Conservation (phyloP, 768 basidiomycete genomes). For the Tephrocybe sp. region DNA sequence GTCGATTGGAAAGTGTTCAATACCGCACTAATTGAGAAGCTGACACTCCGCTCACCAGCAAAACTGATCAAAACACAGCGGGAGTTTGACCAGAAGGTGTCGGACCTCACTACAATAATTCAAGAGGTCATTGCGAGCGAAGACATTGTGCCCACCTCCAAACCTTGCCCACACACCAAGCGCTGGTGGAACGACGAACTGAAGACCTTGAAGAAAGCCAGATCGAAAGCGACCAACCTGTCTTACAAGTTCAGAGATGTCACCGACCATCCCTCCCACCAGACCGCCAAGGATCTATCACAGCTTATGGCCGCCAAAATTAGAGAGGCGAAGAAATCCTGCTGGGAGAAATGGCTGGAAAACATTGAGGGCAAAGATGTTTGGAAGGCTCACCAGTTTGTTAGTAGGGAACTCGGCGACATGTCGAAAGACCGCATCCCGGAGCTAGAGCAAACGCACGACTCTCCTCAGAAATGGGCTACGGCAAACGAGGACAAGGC, state of each 20-base stretch:
- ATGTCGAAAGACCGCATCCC: not conserved
- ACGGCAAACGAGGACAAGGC: constrained; percentile 3
- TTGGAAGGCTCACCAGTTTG: constrained; percentile 6
- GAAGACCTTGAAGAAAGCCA: not conserved
- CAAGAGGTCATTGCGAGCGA: not conserved
- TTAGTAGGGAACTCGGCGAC: constrained; percentile 1
- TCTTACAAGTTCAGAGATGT: not conserved
- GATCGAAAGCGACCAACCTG: not conserved
- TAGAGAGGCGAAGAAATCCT: not conserved
- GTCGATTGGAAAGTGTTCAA: not conserved
- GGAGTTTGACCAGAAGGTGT: not conserved
- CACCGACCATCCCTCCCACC: not conserved
- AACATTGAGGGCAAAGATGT: not conserved
- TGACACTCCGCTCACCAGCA: not conserved
- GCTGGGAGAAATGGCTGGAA: constrained; percentile 11
- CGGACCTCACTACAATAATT: not conserved
- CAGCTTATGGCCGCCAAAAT: not conserved
- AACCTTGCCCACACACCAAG: constrained; percentile 1
- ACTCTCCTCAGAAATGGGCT: not conserved
- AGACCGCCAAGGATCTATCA: not conserved
- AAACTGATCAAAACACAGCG: not conserved
- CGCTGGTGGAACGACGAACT: constrained; percentile 21
- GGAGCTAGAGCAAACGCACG: not conserved
- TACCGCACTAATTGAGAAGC: not conserved
- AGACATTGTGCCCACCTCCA: not conserved